These are phyloP conservation scores for Monosporascus sp. DNA, from an alignment of 2,329 filamentous ascomycete species.

Conservation along the genomic window DNA sequence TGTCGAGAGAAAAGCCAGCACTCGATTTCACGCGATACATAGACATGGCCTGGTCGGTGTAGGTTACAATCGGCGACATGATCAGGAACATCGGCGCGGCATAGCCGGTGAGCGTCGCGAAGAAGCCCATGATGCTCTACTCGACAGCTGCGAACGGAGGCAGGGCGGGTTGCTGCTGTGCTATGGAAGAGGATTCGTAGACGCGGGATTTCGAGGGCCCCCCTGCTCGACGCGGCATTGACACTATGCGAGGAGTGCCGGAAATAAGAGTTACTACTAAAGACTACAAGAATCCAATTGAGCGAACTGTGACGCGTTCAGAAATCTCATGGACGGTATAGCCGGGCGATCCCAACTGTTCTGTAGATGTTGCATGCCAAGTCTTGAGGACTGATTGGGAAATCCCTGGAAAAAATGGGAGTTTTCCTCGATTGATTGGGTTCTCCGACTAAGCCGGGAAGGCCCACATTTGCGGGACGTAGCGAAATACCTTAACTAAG, in stretches of 20 bases:
- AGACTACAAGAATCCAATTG: too few relatives aligned
- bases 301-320: neutral
- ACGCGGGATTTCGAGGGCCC: too few relatives aligned
- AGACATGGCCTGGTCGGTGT: constrained; percentile 59
- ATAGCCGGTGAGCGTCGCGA: constrained; percentile 47
- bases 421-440: too few relatives aligned
- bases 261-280: too few relatives aligned
- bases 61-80: constrained; percentile 58
- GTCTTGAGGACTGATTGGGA: neutral
- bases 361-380: neutral
- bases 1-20: constrained; percentile 65
- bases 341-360: neutral
- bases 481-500: too few relatives aligned
- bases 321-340: neutral
- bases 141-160: too few relatives aligned
- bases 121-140: constrained; percentile 31
- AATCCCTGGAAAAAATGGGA: neutral
- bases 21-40: constrained; percentile 61
- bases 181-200: too few relatives aligned
- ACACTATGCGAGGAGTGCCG: too few relatives aligned
- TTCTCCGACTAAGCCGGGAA: neutral
- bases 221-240: too few relatives aligned
- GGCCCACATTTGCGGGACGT: neutral
- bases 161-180: too few relatives aligned
- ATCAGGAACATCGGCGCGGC: constrained; percentile 59